A percentile compares a stretch with the other conserved stretches of the same genome.
Evolutionary conservation across 768 basidiomycete genomes (phyloP).

Genomic region (Tubosaeta sp.): DNA sequence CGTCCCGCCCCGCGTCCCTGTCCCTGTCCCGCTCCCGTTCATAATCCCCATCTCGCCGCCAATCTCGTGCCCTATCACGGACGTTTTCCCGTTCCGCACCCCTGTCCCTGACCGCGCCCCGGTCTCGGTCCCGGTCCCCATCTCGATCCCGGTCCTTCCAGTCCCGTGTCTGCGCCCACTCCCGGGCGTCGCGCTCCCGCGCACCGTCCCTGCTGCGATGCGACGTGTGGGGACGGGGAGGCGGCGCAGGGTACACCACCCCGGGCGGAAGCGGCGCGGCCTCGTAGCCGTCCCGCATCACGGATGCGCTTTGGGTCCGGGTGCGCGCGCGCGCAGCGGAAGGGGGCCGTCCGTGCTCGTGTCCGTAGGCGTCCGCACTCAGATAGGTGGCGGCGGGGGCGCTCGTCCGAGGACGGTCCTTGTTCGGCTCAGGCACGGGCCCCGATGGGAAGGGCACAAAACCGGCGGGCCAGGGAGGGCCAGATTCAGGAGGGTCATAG

Average conservation of each 20-base stretch:
- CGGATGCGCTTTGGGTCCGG: slow-evolving; percentile 15
- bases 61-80: neutral
- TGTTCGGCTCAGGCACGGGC: neutral
- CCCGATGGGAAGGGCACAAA: slow-evolving; percentile 12
- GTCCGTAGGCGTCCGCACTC: neutral
- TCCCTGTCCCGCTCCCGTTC: neutral
- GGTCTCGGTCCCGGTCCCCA: neutral
- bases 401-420: neutral
- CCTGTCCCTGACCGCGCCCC: neutral
- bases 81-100: neutral
- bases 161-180: neutral
- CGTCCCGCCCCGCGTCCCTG: slow-evolving; percentile 9
- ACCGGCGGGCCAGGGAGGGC: slow-evolving; percentile 13
- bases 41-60: neutral
- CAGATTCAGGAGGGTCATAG: slow-evolving; percentile 12
- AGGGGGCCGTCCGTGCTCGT: neutral
- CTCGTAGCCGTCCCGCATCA: slow-evolving; percentile 13
- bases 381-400: neutral
- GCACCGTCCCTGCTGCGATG: slow-evolving; percentile 10
- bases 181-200: neutral
- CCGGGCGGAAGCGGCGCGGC: slow-evolving; percentile 25
- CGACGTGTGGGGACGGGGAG: slow-evolving; percentile 22
- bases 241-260: slow-evolving; percentile 25
- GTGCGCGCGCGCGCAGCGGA: slow-evolving; percentile 4
- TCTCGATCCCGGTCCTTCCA: neutral